Evolutionary conservation across 805 yeast genomes (phyloP).

Genomic region (Nakazawaea ishiwadae): DNA sequence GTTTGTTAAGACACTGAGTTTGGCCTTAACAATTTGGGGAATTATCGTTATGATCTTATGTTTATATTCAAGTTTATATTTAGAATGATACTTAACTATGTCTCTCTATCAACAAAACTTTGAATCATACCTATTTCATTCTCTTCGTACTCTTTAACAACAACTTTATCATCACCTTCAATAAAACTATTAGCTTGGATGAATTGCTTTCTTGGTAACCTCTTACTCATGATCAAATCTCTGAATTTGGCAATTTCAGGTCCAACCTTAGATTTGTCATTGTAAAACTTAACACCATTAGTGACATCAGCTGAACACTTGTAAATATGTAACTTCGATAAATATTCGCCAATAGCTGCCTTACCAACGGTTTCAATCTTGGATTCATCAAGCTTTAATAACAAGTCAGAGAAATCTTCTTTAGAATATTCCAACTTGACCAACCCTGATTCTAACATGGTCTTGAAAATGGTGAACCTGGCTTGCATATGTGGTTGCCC

Average conservation of each 20-base stretch:
- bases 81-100: conserved; percentile 18
- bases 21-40: conserved; percentile 49
- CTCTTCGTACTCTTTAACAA: conserved; percentile 70
- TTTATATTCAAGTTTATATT: conserved; percentile 43
- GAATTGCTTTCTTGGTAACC: conserved; percentile 79
- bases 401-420: conserved; percentile 53
- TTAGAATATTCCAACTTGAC: conserved; percentile 47
- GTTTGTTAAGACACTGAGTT: conserved; percentile 19
- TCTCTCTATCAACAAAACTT: conserved; percentile 63
- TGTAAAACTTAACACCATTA: conserved; percentile 59
- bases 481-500: conserved; percentile 97
- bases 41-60: conserved; percentile 49
- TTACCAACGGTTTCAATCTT: conserved; percentile 70
- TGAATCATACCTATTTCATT: conserved; percentile 72
- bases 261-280: conserved; percentile 63
- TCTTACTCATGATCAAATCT: conserved; percentile 62
- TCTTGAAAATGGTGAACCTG: conserved; percentile 77
- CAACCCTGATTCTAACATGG: conserved; percentile 61
- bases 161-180: conserved; percentile 37
- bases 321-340: conserved; percentile 69
- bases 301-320: conserved; percentile 73
- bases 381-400: conserved; percentile 51
- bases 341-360: conserved; percentile 65
- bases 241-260: conserved; percentile 61
- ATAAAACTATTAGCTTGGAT: conserved; percentile 74